phyloP scores from a whole-genome alignment of 768 basidiomycete species.

The Chalciporus piperatus region DNA sequence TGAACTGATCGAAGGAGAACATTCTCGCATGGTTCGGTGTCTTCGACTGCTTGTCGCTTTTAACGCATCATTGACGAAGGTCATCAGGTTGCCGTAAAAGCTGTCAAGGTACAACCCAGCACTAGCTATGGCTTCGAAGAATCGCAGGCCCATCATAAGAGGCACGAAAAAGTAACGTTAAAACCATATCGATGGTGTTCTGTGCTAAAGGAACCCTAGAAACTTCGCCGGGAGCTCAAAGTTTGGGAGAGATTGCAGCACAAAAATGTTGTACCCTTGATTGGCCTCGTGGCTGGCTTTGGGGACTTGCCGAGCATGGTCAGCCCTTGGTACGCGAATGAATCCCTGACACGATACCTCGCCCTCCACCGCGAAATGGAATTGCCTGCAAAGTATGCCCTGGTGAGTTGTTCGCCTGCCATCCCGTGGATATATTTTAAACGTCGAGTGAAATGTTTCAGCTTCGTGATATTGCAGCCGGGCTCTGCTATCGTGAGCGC shows the following conservation, averaged over 20 bases:
- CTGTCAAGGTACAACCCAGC: slow-evolving; percentile 1
- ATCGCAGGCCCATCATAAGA: neutral
- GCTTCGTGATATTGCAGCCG: slow-evolving; percentile 21
- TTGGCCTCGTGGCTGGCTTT: slow-evolving; percentile 29
- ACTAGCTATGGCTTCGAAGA: neutral
- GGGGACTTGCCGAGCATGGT: slow-evolving; percentile 31
- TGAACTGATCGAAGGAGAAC: slow-evolving; percentile 9
- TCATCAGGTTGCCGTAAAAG: slow-evolving; percentile 23
- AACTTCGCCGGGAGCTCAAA: slow-evolving; percentile 29
- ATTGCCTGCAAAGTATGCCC: neutral
- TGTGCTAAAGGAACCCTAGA: slow-evolving; percentile 8
- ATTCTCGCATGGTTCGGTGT: slow-evolving; percentile 4
- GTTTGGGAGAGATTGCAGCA: slow-evolving; percentile 17
- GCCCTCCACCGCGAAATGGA: neutral
- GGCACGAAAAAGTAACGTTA: slow-evolving; percentile 16
- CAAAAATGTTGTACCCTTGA: slow-evolving; percentile 30
- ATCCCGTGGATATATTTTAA: neutral
- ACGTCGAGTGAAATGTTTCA: neutral
- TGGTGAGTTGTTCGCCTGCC: slow-evolving; percentile 11
- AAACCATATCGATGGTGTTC: neutral
- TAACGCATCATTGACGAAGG: neutral
- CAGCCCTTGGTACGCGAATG: slow-evolving; percentile 32
- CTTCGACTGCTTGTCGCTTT: neutral
- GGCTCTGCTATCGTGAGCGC: slow-evolving; percentile 23
- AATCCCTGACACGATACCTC: slow-evolving; percentile 25